Conservation (phyloP, 495 filamentous ascomycete genomes). For the Monascus purpureus region DNA sequence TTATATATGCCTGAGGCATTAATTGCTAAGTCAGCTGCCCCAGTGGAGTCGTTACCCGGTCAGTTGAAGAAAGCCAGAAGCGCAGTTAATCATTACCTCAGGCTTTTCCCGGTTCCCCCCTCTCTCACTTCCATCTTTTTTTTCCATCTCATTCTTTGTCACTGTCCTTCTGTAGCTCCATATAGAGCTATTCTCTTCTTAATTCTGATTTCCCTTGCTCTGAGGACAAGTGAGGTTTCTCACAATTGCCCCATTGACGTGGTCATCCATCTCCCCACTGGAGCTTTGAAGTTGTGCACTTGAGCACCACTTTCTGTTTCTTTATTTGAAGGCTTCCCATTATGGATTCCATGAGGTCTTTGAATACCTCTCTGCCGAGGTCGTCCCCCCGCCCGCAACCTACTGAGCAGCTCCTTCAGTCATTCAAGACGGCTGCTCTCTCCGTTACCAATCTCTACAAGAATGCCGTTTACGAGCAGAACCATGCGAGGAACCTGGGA, state of each 20-base stretch:
- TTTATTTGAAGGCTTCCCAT: slow-evolving; percentile 2
- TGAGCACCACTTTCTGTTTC: too few species aligned
- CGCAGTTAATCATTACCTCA: slow-evolving; percentile 5
- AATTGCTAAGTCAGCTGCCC: too few species aligned
- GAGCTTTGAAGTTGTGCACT: too few species aligned
- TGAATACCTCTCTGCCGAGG: slow-evolving; percentile 54
- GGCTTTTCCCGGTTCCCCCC: slow-evolving; percentile 9
- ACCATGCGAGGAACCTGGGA: slow-evolving; percentile 59
- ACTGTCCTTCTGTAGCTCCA: too few species aligned
- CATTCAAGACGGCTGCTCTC: slow-evolving; percentile 83
- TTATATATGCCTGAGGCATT: too few species aligned
- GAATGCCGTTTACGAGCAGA: slow-evolving; percentile 60
- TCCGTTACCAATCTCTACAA: slow-evolving; percentile 96
- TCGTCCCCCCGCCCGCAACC: slow-evolving; percentile 42
- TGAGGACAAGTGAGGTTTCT: too few species aligned
- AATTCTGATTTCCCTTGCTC: too few species aligned
- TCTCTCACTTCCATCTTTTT: neutral
- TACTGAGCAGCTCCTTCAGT: slow-evolving; percentile 67
- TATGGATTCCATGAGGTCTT: slow-evolving; percentile 64
- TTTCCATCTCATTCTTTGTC: too few species aligned
- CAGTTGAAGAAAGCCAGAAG: slow-evolving; percentile 10
- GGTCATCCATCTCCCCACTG: too few species aligned
- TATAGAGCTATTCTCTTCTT: too few species aligned
- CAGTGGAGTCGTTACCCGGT: slow-evolving; percentile 28
- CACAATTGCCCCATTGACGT: too few species aligned